A percentile compares a stretch with the other conserved stretches of the same genome.
These are phyloP conservation scores for Violaceomyces palustris DNA, from an alignment of 1,284 basidiomycete genomes.

Conservation along the genomic window DNA sequence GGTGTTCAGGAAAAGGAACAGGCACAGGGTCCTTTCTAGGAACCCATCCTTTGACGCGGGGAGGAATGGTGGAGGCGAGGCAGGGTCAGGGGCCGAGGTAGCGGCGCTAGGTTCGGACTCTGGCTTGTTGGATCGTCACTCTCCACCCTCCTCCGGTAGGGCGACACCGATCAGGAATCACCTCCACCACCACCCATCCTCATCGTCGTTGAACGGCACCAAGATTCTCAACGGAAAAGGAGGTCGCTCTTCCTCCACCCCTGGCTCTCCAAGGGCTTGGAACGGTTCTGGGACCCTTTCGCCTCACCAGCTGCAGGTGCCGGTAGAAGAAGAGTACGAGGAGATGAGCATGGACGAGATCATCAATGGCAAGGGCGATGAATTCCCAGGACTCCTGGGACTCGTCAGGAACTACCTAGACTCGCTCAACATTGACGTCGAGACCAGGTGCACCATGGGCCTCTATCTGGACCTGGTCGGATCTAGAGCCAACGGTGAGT, in stretches of 20 bases:
- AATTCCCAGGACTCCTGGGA: slow-evolving; percentile 79
- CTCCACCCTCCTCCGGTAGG: too few species aligned
- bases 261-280: neutral
- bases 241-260: too few species aligned
- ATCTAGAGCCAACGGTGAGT: slow-evolving; percentile 69
- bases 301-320: slow-evolving; percentile 13
- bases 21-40: too few species aligned
- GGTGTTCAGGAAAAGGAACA: slow-evolving; percentile 60
- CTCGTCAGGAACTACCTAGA: slow-evolving; percentile 83
- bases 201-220: too few species aligned
- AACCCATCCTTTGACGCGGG: too few species aligned
- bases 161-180: too few species aligned
- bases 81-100: too few species aligned
- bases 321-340: slow-evolving; percentile 72
- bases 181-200: too few species aligned
- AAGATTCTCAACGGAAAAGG: too few species aligned
- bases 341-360: slow-evolving; percentile 91
- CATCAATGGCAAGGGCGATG: slow-evolving; percentile 75
- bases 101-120: too few species aligned
- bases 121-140: too few species aligned
- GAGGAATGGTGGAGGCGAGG: neutral
- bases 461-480: slow-evolving; percentile 44
- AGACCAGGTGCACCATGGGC: slow-evolving; percentile 65
- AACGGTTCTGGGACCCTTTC: neutral
- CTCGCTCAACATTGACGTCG: slow-evolving; percentile 71